A percentile compares a stretch with the other conserved stretches of the same genome.
phyloP scores from a whole-genome alignment of 495 filamentous ascomycete species.

The Penicillium ucsense region DNA sequence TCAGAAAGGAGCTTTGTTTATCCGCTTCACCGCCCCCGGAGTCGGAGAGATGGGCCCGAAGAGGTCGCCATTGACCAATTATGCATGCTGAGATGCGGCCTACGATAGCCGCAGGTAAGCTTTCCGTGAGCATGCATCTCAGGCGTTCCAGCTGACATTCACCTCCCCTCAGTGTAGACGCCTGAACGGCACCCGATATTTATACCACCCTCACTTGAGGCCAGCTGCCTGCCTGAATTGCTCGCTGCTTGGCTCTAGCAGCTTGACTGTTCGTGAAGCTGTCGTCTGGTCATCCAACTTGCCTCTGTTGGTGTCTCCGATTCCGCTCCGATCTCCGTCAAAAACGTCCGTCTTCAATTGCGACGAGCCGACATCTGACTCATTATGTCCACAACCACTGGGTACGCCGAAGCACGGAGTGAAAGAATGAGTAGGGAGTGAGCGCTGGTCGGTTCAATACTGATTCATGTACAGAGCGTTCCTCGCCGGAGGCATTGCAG shows the following conservation, averaged over 20 bases:
- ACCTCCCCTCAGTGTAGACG: not conserved
- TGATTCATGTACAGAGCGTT: conserved; percentile 46
- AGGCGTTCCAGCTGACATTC: not conserved
- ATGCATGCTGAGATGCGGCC: conserved; percentile 7
- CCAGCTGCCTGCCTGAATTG: no score
- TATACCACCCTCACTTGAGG: not conserved
- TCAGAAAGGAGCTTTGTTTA: conserved; percentile 1
- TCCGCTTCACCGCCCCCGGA: conserved; percentile 12
- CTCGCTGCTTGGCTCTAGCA: no score
- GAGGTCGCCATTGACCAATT: conserved; percentile 12
- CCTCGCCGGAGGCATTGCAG: conserved; percentile 90
- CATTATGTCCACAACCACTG: conserved; percentile 44
- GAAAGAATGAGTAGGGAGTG: not conserved
- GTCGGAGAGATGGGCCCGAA: conserved; percentile 6
- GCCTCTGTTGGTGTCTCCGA: conserved; percentile 11
- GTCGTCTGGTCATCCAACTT: not conserved
- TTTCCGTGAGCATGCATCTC: conserved; percentile 10
- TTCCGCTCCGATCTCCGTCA: conserved; percentile 10
- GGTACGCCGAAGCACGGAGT: conserved; percentile 22
- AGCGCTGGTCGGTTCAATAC: no score
- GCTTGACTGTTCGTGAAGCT: no score
- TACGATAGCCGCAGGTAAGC: conserved; percentile 17
- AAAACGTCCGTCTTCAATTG: not conserved
- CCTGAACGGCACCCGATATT: not conserved
- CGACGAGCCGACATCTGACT: not conserved